Conservation (phyloP, 2,329 filamentous ascomycete genomes). For the Scedosporium boydii region DNA sequence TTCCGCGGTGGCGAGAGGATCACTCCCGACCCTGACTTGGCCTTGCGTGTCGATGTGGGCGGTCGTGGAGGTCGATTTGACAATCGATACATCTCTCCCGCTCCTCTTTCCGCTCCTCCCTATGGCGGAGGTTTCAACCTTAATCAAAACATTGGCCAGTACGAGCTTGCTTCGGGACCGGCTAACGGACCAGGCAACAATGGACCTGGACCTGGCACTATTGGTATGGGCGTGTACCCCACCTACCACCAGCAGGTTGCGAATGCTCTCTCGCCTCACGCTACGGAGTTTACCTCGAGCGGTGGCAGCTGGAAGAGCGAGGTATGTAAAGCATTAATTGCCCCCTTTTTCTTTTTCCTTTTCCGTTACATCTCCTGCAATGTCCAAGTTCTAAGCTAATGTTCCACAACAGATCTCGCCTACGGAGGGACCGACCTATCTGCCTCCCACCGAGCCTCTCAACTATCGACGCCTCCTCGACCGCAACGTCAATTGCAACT, state of each 20-base stretch:
- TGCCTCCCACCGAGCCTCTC: constrained; percentile 80
- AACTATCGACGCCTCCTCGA: constrained; percentile 95
- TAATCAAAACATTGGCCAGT: neutral
- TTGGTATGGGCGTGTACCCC: constrained; percentile 32
- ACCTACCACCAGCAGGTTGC: constrained; percentile 47
- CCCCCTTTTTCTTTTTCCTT: neutral
- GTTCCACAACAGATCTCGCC: constrained; percentile 28
- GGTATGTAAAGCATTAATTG: constrained; percentile 23
- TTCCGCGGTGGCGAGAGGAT: constrained; percentile 35
- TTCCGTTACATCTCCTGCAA: constrained; percentile 7
- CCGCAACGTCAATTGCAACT: constrained; percentile 94
- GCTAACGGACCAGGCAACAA: neutral
- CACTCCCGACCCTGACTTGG: constrained; percentile 37
- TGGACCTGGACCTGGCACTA: constrained; percentile 5
- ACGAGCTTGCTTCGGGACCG: neutral
- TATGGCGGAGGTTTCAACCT: neutral
- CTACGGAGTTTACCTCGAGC: constrained; percentile 60
- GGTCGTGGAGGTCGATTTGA: constrained; percentile 41
- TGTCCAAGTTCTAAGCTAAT: neutral
- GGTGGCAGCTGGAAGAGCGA: constrained; percentile 43
- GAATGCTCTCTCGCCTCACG: constrained; percentile 62
- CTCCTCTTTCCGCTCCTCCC: neutral
- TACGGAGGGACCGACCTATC: constrained; percentile 62
- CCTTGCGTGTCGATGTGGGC: constrained; percentile 29
- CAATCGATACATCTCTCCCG: constrained; percentile 17